Evolutionary conservation across 257 asterid genomes (phyloP), one percentile per base, ranked within the genome.

Genomic region (Forsythia viridissima): DNA sequence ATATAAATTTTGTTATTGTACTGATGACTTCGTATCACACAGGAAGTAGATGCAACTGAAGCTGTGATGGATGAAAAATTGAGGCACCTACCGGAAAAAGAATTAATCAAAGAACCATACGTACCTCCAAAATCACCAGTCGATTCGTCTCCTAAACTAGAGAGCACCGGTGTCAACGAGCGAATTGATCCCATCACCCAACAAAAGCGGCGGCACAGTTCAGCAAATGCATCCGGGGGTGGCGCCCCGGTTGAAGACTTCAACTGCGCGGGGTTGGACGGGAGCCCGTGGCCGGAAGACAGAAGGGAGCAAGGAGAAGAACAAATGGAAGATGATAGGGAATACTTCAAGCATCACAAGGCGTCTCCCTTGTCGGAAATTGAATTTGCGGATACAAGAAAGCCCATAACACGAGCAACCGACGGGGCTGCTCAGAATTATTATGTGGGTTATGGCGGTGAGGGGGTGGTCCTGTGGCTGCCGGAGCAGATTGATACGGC

Each of bases 401-500:
- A 88, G 86, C 96, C 97, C 9, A 76, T 93, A 1, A 77, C 85
- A 0, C 44, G 59, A 78, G 98, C 94, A 0, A 92, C 92, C 0
- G 97, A 90, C 5, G 90, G 87, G 51, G 79, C 86, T 0, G 89
- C 72, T 0, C 83, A 16, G 37, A 51, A 13, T 3, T 81, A 46
- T 0, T 55, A 46, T 0, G 76, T 61, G 3, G 89, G 91, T 0
- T 76, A 77, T 3, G 88, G 69, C 0, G 80, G 79, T 36, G 76
- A 63, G n/a, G 90, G 79, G 9, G 83, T 77, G 21, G 8, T 76
- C 2, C 39, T 82, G 76, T 94, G 92, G 92, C 73, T 87, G 78
- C 91, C 97, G 77, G 98, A 93, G 90, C 97, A 94, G 88, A 44
- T 89, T 84, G 96, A 88, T 7, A 83, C 90, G 1, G 98, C 97